Conservation (phyloP, 1,284 basidiomycete genomes). For the Stygiomarasmius scandens region DNA sequence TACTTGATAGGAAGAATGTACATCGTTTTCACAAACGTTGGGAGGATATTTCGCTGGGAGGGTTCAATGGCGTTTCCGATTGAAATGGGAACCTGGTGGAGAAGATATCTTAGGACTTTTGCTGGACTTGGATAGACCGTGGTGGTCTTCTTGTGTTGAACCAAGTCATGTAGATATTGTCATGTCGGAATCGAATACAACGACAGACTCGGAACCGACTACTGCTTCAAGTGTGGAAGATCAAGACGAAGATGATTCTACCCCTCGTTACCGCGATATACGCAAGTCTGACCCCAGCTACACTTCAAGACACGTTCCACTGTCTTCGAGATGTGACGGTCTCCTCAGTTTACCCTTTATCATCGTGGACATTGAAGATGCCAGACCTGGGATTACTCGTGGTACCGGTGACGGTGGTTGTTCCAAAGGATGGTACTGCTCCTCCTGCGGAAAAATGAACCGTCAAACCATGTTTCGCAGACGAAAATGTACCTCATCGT, state of each 20-base stretch:
- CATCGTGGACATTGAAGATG: conserved; percentile 22
- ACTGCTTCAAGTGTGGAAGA: neutral
- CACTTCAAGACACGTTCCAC: neutral
- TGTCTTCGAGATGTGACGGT: conserved; percentile 17
- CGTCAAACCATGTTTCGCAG: conserved; percentile 41
- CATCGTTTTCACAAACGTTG: too few relatives aligned
- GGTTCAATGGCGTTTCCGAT: conserved; percentile 4
- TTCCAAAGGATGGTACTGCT: conserved; percentile 45
- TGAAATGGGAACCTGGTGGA: conserved; percentile 11
- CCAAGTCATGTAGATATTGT: too few relatives aligned
- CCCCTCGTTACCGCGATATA: neutral
- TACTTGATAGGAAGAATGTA: too few relatives aligned
- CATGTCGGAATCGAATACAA: neutral
- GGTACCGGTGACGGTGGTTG: conserved; percentile 9
- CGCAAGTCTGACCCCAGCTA: neutral
- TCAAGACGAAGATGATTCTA: neutral
- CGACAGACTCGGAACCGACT: neutral
- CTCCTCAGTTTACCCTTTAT: conserved; percentile 20
- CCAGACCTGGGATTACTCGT: neutral
- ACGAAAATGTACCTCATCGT: conserved; percentile 36
- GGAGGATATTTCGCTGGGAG: too few relatives aligned
- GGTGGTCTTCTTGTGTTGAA: conserved; percentile 6
- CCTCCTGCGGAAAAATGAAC: conserved; percentile 43
- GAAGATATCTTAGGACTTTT: conserved; percentile 5
- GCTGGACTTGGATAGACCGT: conserved; percentile 1